A percentile compares a stretch with the other conserved stretches of the same genome.
Evolutionary conservation across 495 filamentous ascomycete genomes (phyloP).

Genomic region (Chaetomium cochliodes): DNA sequence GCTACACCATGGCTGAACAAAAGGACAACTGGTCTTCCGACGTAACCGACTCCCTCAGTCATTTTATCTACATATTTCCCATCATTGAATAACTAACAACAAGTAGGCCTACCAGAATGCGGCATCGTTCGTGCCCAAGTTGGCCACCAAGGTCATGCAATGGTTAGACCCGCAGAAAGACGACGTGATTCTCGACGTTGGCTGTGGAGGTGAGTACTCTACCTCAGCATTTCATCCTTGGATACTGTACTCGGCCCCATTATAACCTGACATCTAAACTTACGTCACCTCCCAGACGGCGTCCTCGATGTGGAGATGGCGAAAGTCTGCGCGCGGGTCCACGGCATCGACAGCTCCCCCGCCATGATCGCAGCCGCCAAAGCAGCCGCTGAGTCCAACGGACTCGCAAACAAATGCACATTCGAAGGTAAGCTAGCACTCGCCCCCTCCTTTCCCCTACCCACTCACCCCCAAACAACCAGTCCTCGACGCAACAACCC

Average conservation of each 20-base stretch:
- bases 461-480: not conserved
- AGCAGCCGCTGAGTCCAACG: constrained; percentile 24
- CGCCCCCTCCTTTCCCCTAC: not conserved
- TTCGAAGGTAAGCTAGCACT: constrained; percentile 45
- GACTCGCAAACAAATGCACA: constrained; percentile 35
- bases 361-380: constrained; percentile 63
- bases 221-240: not conserved
- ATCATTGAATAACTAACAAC: constrained; percentile 3
- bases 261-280: not conserved
- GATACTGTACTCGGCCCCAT: not conserved
- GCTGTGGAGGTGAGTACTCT: constrained; percentile 59
- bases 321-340: constrained; percentile 46
- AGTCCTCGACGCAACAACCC: constrained; percentile 42
- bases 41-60: constrained; percentile 24
- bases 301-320: constrained; percentile 59
- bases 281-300: constrained; percentile 50
- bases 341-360: constrained; percentile 64
- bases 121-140: constrained; percentile 70
- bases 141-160: constrained; percentile 61
- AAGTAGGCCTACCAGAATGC: constrained; percentile 59
- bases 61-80: not conserved
- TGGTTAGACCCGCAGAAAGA: constrained; percentile 61
- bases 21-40: constrained; percentile 62
- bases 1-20: constrained; percentile 33
- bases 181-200: constrained; percentile 69